Evolutionary conservation across 768 basidiomycete genomes (phyloP), one percentile per base, ranked within the genome.

Genomic region (Leccinum rimulosum): DNA sequence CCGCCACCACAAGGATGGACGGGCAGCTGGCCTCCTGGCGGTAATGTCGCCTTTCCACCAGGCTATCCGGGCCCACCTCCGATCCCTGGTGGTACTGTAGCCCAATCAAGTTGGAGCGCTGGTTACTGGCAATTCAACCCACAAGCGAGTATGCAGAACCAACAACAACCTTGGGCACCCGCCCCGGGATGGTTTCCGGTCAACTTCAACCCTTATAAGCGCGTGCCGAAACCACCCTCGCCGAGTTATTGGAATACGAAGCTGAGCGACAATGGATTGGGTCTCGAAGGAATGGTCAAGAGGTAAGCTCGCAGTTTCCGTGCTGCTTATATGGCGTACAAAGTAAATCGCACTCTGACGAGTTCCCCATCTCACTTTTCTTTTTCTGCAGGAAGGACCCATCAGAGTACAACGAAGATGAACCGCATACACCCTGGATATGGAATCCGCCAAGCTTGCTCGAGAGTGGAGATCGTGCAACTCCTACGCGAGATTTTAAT

Each of bases 381-480:
- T 40, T 40, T 45, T 52, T 14, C 22, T 52, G 3, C 38, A 71
- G 72, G 52, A 64, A 58, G 57, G 64, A 65, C 0, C 66, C 68
- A 63, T 76, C 67, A 66, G 80, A 61, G 62, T 69, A 51, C 70
- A 74, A 58, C 11, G 74, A 76, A 19, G 74, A 74, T 17, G 74
- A 72, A 15, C 73, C 77, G 6, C 76, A 80, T 14, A 89, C 89
- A 0, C 89, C 89, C 8, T 91, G 88, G 88, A 79, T 89, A 57
- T 91, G 89, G 89, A 84, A 80, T 70, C 82, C 86, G 27, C 68
- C 78, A 36, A 73, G 74, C 57, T 73, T 85, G 22, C 68, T 71
- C 7, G 66, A 75, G 40, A 62, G 6, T 30, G 62, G 52, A 7
- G 65, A 70, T 59, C 69, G 71, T 17, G 69, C 70, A 22, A 71